phyloP scores from a whole-genome alignment of 148 eudicot genomes.

The Spergularia marina region DNA sequence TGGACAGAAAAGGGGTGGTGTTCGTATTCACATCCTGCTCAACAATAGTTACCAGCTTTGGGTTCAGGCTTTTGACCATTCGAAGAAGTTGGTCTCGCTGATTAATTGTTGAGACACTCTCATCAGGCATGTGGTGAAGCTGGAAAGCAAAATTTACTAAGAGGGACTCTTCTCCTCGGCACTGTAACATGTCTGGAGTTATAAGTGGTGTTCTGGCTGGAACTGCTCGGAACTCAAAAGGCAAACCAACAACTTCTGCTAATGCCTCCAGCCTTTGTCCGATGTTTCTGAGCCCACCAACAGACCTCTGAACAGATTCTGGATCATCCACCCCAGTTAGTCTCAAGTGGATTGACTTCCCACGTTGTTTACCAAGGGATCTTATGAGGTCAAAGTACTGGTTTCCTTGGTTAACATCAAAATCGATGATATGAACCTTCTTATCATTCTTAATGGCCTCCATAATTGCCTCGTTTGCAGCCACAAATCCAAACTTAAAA shows the following conservation, averaged over 20 bases:
- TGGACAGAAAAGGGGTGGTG: conserved; percentile 71
- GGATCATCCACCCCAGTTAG: conserved; percentile 90
- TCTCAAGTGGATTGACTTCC: conserved; percentile 44
- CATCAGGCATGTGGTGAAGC: conserved; percentile 98
- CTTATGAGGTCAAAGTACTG: conserved; percentile 78
- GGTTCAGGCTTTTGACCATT: conserved; percentile 75
- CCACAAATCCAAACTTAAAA: conserved; percentile 87
- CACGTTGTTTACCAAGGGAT: conserved; percentile 49
- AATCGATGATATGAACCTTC: conserved; percentile 69
- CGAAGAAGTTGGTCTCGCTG: conserved; percentile 80
- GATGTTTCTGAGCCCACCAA: conserved; percentile 68
- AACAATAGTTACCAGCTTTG: conserved; percentile 77
- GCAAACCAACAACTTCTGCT: conserved; percentile 49
- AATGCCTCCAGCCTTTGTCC: conserved; percentile 59
- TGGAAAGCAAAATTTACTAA: conserved; percentile 85
- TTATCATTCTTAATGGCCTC: conserved; percentile 62
- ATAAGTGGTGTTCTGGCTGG: conserved; percentile 52
- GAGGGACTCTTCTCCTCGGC: conserved; percentile 58
- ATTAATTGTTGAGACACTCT: conserved; percentile 88
- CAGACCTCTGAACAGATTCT: conserved; percentile 70
- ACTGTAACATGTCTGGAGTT: conserved; percentile 45
- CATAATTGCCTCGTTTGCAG: conserved; percentile 78
- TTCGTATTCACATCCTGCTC: conserved; percentile 96
- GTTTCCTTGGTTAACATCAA: conserved; percentile 87
- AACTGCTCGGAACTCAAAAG: conserved; percentile 67